These are phyloP conservation scores for Fusarium staphyleae DNA, from an alignment of 2,329 filamentous ascomycete genomes.

Conservation along the genomic window DNA sequence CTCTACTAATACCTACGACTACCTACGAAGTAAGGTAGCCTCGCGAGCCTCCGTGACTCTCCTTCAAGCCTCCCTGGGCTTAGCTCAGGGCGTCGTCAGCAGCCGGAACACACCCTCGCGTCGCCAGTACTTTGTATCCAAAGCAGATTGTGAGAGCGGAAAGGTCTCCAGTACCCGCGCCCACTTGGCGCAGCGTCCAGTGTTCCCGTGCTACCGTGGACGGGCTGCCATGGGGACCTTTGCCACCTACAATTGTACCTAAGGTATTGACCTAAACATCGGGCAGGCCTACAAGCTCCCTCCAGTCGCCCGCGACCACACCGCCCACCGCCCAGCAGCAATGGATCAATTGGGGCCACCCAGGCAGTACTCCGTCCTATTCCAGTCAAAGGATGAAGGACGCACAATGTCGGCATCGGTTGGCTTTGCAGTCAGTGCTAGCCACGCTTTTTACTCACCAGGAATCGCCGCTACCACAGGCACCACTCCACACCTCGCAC, in stretches of 20 bases:
- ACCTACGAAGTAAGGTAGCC: background rate
- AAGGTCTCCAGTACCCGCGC: constrained; percentile 11
- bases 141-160: constrained; percentile 8
- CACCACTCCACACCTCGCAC: constrained; percentile 23
- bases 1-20: background rate
- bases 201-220: too few species aligned
- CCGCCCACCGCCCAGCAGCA: constrained; percentile 7
- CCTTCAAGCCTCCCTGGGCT: constrained; percentile 7
- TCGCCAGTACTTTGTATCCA: constrained; percentile 9
- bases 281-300: constrained; percentile 13
- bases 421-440: constrained; percentile 19
- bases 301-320: constrained; percentile 21
- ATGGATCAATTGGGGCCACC: background rate
- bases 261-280: background rate
- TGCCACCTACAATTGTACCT: constrained; percentile 26
- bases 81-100: constrained; percentile 16
- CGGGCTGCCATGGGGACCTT: constrained; percentile 13
- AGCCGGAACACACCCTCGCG: constrained; percentile 1
- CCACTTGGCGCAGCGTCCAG: constrained; percentile 6
- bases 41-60: constrained; percentile 6
- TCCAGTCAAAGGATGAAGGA: constrained; percentile 6
- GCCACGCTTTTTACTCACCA: constrained; percentile 9
- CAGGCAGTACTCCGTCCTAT: constrained; percentile 10
- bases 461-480: constrained; percentile 23
- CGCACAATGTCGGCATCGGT: constrained; percentile 7